Conservation (phyloP, 352 stramenopile genomes). For the Globisporangium camurandrum region DNA sequence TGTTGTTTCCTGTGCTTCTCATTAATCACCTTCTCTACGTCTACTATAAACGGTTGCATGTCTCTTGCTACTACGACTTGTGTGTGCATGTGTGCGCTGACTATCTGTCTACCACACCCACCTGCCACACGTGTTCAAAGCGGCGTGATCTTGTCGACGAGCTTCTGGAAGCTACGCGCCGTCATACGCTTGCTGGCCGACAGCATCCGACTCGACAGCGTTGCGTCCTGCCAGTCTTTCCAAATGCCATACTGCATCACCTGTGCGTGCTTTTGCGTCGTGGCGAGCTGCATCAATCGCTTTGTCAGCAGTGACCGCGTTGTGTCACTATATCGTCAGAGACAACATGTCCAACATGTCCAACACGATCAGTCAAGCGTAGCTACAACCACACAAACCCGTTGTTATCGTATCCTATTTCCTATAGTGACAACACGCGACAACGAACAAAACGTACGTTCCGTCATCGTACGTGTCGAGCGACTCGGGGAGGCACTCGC, state of each 20-base stretch:
- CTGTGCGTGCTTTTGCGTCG: conserved; percentile 55
- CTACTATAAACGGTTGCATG: too few species aligned
- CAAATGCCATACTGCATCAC: conserved; percentile 79
- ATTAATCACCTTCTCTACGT: too few species aligned
- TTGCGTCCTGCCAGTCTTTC: conserved; percentile 72
- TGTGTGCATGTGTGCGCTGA: too few species aligned
- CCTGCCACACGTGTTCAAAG: too few species aligned
- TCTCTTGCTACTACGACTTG: too few species aligned
- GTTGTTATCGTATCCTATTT: too few species aligned
- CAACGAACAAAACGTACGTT: conserved; percentile 48
- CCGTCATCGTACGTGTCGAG: conserved; percentile 55
- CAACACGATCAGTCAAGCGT: neutral
- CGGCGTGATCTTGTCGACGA: conserved; percentile 26
- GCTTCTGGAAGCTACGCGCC: conserved; percentile 31
- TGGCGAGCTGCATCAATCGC: conserved; percentile 39
- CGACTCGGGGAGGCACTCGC: conserved; percentile 54
- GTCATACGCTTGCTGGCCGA: conserved; percentile 60
- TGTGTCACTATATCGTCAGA: neutral
- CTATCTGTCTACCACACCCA: too few species aligned
- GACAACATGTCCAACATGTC: neutral
- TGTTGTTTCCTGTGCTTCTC: too few species aligned
- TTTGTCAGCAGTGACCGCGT: conserved; percentile 19
- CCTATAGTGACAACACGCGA: too few species aligned
- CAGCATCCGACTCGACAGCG: conserved; percentile 46
- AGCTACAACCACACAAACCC: neutral